Evolutionary conservation across 1,284 basidiomycete species (phyloP).

Genomic region (Phlebopus sp.): DNA sequence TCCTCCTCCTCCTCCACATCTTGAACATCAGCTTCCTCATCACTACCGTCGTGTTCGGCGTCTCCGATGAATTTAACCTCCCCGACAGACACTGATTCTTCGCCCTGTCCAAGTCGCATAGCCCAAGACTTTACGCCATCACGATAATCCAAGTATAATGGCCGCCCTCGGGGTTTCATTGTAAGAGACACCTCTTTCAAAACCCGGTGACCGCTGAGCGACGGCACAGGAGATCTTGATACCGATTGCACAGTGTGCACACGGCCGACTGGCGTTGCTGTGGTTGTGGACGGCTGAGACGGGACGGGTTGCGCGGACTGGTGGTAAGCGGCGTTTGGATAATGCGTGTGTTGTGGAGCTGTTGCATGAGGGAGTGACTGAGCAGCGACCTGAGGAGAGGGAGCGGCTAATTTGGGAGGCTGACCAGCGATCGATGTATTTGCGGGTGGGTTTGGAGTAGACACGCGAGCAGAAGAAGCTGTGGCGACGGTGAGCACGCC

Average conservation of each 20-base stretch:
- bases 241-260: slow-evolving; percentile 23
- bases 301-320: slow-evolving; percentile 26
- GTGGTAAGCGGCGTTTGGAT: slow-evolving; percentile 47
- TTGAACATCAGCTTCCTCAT: slow-evolving; percentile 43
- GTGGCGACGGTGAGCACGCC: slow-evolving; percentile 22
- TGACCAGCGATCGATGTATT: slow-evolving; percentile 1
- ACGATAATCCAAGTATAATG: slow-evolving; percentile 52
- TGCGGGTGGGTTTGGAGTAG: slow-evolving; percentile 21
- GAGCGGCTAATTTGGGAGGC: slow-evolving; percentile 28
- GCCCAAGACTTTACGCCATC: slow-evolving; percentile 71
- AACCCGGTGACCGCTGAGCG: slow-evolving; percentile 40
- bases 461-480: slow-evolving; percentile 19
- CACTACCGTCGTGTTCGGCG: slow-evolving; percentile 47
- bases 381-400: slow-evolving; percentile 30
- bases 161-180: slow-evolving; percentile 57
- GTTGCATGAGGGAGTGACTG: slow-evolving; percentile 28
- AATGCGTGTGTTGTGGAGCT: slow-evolving; percentile 33
- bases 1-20: slow-evolving; percentile 38
- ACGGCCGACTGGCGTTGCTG: slow-evolving; percentile 18
- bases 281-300: slow-evolving; percentile 22
- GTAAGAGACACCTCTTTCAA: slow-evolving; percentile 50
- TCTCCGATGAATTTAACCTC: slow-evolving; percentile 51
- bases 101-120: slow-evolving; percentile 52
- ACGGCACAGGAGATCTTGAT: slow-evolving; percentile 48
- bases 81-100: slow-evolving; percentile 49